Evolutionary conservation across 2,329 filamentous ascomycete species (phyloP), one percentile per base, ranked within the genome.

Genomic region (Triangularia verruculosa): DNA sequence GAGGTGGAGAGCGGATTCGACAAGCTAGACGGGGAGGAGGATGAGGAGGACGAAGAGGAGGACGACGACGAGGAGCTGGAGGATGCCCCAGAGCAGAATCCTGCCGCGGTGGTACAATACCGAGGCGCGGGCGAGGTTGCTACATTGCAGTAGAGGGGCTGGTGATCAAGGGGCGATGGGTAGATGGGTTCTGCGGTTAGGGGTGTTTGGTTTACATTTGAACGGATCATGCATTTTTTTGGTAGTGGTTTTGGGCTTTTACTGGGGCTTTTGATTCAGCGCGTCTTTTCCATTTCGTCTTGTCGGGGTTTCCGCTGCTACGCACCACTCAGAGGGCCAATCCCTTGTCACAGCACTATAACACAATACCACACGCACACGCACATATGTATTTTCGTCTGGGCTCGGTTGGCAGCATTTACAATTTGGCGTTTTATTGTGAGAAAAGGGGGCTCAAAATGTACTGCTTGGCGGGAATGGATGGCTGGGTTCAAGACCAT

Each of bases 1-100:
- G 87, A 88, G 66, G 83, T 97, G 13, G 91, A 96, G 65, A 89
- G 88, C 64, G 90, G 90, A 0, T 97, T 96, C 72, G 87, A 90
- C 71, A 89, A 91, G 20, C 87, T 87, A 62, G 82, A 85, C 7
- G 85, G 82, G 54, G 82, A 80, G 51, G 82, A 84, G 4, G 82
- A 84, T 54, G 82, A 85, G 1, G 87, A 89, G 27, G 89, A 92
- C 5, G 85, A 86, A 1, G 86, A 88, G 1, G 83, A 84, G 0
- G 84, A 86, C 1, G 85, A 86, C 8, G 81, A 78, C 1, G 82
- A 82, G 0, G 82, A 1, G 81, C 81, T 1, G 78, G 78, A 13
- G 80, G 81, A 27, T 67, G 77, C 39, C 20, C 17, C 20, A 17
- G 17, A 47, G 9, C 39, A 47, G 7, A 47, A 47, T 17, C n/a